Evolutionary conservation across 495 filamentous ascomycete genomes (phyloP).

Genomic region (Tricharina praecox): DNA sequence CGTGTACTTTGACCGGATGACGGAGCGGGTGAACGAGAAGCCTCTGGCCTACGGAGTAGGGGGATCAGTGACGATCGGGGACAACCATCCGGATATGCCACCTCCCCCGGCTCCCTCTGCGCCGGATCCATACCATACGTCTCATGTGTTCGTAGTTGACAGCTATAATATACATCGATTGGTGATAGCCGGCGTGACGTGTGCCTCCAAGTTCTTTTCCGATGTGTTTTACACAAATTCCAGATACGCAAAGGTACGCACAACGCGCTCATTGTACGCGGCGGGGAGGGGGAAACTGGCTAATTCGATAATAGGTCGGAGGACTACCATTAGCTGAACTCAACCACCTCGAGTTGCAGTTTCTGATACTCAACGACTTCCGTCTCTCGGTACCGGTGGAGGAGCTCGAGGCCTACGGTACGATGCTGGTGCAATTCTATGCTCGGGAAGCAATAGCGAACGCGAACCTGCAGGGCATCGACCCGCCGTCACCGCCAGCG

Average conservation of each 20-base stretch:
- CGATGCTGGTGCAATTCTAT: slow-evolving; percentile 98
- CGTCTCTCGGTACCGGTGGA: slow-evolving; percentile 85
- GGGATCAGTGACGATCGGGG: slow-evolving; percentile 10
- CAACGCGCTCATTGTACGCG: not conserved
- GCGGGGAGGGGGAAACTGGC: too few species aligned
- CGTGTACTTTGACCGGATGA: slow-evolving; percentile 99
- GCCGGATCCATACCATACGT: slow-evolving; percentile 42
- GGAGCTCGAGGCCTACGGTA: slow-evolving; percentile 92
- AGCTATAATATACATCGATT: slow-evolving; percentile 97
- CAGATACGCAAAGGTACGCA: slow-evolving; percentile 85
- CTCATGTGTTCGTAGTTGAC: slow-evolving; percentile 90
- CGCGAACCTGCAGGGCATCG: slow-evolving; percentile 17
- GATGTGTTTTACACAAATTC: slow-evolving; percentile 99
- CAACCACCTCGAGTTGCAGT: slow-evolving; percentile 94
- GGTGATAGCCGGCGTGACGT: slow-evolving; percentile 94
- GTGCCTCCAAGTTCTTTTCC: slow-evolving; percentile 98
- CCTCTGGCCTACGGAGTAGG: not conserved
- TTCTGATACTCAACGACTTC: slow-evolving; percentile 92
- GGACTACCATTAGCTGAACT: slow-evolving; percentile 90
- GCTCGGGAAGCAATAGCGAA: slow-evolving; percentile 70
- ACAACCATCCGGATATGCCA: slow-evolving; percentile 18
- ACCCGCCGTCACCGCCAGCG: slow-evolving; percentile 1
- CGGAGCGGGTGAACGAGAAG: slow-evolving; percentile 67
- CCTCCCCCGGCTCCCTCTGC: slow-evolving; percentile 9
- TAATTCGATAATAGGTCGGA: slow-evolving; percentile 81